These are phyloP conservation scores for Talaromyces sp. DNA, from an alignment of 2,329 filamentous ascomycete species.

Conservation along the genomic window DNA sequence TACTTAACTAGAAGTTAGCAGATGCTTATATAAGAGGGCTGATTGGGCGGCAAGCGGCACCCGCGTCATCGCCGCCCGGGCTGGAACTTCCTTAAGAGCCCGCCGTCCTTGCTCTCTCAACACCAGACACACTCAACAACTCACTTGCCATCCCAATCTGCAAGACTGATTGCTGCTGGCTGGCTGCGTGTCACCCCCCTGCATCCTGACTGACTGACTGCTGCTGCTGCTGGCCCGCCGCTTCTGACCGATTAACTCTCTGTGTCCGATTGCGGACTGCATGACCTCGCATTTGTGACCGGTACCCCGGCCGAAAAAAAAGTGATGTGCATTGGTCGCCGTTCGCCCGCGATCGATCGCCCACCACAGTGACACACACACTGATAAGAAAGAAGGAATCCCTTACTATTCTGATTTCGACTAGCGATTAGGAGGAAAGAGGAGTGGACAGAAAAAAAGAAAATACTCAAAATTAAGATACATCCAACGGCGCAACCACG, in stretches of 20 bases:
- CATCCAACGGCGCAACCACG: neutral
- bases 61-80: neutral
- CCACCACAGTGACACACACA: neutral
- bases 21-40: neutral
- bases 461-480: neutral
- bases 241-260: neutral
- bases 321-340: neutral
- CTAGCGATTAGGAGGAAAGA: neutral
- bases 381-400: neutral
- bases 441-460: neutral
- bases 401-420: neutral
- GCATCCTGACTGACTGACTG: too few species aligned
- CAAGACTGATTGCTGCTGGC: too few species aligned
- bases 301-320: neutral
- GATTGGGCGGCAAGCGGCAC: neutral
- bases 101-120: neutral
- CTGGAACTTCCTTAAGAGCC: neutral
- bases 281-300: neutral
- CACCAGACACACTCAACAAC: neutral
- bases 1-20: too few species aligned
- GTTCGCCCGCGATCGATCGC: neutral
- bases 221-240: neutral
- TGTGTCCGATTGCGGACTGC: neutral
- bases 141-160: too few species aligned
- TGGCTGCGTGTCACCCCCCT: neutral